Evolutionary conservation across 1,139 yeast genomes (phyloP).

Genomic region (Saccharomyces hybrid): DNA sequence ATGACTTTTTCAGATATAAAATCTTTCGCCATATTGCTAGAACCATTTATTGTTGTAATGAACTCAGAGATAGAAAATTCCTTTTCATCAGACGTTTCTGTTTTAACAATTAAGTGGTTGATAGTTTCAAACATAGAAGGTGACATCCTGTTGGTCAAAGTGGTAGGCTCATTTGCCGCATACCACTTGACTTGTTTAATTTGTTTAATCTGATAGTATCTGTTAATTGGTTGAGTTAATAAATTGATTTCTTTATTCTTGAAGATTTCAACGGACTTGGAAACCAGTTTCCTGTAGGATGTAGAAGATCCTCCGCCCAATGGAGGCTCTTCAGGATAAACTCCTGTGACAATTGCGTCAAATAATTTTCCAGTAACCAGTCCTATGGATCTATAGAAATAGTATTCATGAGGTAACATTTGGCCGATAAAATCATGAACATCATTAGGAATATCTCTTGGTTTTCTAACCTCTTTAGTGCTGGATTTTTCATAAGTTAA

Average conservation of each 20-base stretch:
- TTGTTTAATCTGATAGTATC: conserved; percentile 79
- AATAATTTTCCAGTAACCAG: conserved; percentile 57
- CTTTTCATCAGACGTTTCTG: conserved; percentile 17
- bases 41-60: conserved; percentile 20
- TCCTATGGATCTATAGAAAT: conserved; percentile 77
- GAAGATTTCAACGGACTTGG: conserved; percentile 39
- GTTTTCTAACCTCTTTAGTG: background rate
- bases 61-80: conserved; percentile 27
- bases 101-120: conserved; percentile 34
- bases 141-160: conserved; percentile 46
- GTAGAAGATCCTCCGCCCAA: conserved; percentile 56
- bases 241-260: conserved; percentile 60
- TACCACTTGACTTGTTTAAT: conserved; percentile 56
- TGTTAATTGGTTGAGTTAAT: conserved; percentile 64
- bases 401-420: conserved; percentile 79
- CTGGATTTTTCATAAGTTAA: background rate
- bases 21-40: conserved; percentile 22
- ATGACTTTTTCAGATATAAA: conserved; percentile 38
- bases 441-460: conserved; percentile 51
- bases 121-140: conserved; percentile 42
- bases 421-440: conserved; percentile 79
- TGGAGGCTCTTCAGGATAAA: conserved; percentile 58
- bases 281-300: conserved; percentile 52
- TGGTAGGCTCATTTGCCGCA: conserved; percentile 39
- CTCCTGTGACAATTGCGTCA: conserved; percentile 63